Base-by-base conservation (phyloP, 106 monocot genomes). In the Agapanthus africanus region DNA sequence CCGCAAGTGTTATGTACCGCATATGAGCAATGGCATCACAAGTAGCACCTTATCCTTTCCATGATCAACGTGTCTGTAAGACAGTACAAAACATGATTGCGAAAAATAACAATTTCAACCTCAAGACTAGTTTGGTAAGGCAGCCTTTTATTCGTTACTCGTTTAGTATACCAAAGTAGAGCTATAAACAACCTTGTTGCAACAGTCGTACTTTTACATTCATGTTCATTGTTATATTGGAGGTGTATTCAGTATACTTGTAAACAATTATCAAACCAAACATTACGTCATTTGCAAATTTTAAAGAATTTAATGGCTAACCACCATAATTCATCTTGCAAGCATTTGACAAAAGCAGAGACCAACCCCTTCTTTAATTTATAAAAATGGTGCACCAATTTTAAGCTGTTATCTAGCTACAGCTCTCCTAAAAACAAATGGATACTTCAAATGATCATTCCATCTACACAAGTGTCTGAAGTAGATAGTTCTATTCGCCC, bases 271-370 rank as follows among this genome's bases (percentile, higher is more conserved):
- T n/a, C n/a, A n/a, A n/a, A n/a, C n/a, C n/a, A n/a, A n/a, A n/a
- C n/a, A n/a, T 49, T n/a, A 49, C 16, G 25, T 52, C 23, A n/a
- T 25, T 4, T 7, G 13, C 52, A 23, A 52, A 52, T 25, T 52
- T 4, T 52, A 52, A 52, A 52, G 25, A 52, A 52, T 52, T 52
- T 52, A 52, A 52, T 52, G 23, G 52, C 23, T 52, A 52, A 52
- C 6, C 16, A 49, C 5, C n/a, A n/a, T n/a, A n/a, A n/a, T n/a
- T n/a, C n/a, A 22, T 7, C 23, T 8, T 52, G 7, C 23, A 22
- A 52, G 26, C 23, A 52, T 7, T 25, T 52, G 23, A 52, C 13
- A 22, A 26, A 6, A 52, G 52, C 26, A 11, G 6, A 52, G 23
- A 25, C 26, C 52, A 23, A 25, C 23, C 26, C 52, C 8, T 52